Evolutionary conservation across 1,139 yeast species (phyloP).

Genomic region (Pichia sp.): DNA sequence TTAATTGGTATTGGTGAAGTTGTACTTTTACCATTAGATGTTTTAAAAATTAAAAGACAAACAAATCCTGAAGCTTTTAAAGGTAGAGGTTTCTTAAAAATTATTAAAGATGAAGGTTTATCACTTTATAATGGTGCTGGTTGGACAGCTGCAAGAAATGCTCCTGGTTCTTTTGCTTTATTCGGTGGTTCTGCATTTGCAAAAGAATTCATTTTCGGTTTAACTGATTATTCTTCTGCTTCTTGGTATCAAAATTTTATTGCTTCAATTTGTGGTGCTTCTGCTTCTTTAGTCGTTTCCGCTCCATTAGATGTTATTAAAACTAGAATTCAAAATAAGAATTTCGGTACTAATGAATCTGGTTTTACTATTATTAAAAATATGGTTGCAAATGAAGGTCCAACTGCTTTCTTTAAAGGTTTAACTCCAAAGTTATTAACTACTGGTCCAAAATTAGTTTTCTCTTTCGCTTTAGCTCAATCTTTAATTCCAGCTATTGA

Average conservation of each 20-base stretch:
- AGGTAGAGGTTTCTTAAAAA: constrained; percentile 92
- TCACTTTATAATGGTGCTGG: constrained; percentile 95
- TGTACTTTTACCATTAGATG: constrained; percentile 91
- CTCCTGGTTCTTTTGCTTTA: constrained; percentile 96
- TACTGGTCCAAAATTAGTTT: constrained; percentile 96
- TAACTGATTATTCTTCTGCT: constrained; percentile 80
- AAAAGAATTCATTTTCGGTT: constrained; percentile 86
- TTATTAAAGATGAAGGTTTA: constrained; percentile 84
- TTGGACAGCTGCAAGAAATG: constrained; percentile 99
- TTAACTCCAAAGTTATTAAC: constrained; percentile 93
- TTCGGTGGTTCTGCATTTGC: constrained; percentile 99
- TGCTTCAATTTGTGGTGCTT: constrained; percentile 96
- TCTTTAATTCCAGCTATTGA: constrained; percentile 95
- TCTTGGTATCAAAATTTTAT: constrained; percentile 94
- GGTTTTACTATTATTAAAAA: constrained; percentile 90
- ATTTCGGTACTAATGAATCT: constrained; percentile 91
- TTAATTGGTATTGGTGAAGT: constrained; percentile 97
- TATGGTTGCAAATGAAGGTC: constrained; percentile 86
- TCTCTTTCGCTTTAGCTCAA: constrained; percentile 95
- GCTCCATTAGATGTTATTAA: constrained; percentile 98
- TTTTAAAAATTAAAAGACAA: constrained; percentile 95
- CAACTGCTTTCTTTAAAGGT: constrained; percentile 93
- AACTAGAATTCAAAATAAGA: constrained; percentile 95
- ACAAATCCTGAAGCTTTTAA: constrained; percentile 97
- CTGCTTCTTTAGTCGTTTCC: constrained; percentile 91